Evolutionary conservation across 352 stramenopile species (phyloP), one percentile per base, ranked within the genome.

Genomic region (Proteromonas lacertae): DNA sequence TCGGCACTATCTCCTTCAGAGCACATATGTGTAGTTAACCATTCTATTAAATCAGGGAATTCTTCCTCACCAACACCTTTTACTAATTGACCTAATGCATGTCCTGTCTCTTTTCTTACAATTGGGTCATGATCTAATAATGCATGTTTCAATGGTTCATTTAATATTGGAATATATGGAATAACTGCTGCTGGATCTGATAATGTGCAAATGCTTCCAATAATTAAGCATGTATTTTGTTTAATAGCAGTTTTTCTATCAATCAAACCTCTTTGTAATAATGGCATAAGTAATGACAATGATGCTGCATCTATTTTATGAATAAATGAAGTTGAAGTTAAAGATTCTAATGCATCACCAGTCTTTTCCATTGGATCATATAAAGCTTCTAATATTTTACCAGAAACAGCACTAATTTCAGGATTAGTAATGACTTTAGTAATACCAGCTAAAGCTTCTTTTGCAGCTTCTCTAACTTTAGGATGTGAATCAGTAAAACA

Each of bases 221-320:
- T 80, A 48, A 99, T 98, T 2, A 96, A 57, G 3, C 82, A 82
- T 18, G 80, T 78, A 52, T 93, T 94, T 42, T 92, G 82, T 60
- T 98, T 99, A 9, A 80, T 73, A 35, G 91, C 87, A 32, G 80
- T 81, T 23, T 57, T 63, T 28, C 84, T 68, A 50, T 97, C 87
- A 42, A 77, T 81, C n/a, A 99, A 53, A 18, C 84, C 89, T 18
- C 89, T 71, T 40, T 88, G 75, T 36, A 99, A 67, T 41, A 99
- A 88, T 17, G 89, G 89, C 55, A 97, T 87, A 44, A 98, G 74
- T n/a, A 99, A 62, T 17, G 87, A 84, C 19, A 99, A 57, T 43
- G 82, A 96, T 14, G 89, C 80, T 19, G 86, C 82, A 53, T 99
- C 89, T 46, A 99, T 94, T 43, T 84, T 87, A 60, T 99, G 87